phyloP scores from a whole-genome alignment of 2,329 filamentous ascomycete species.

The Cladobotryum mycophilum region DNA sequence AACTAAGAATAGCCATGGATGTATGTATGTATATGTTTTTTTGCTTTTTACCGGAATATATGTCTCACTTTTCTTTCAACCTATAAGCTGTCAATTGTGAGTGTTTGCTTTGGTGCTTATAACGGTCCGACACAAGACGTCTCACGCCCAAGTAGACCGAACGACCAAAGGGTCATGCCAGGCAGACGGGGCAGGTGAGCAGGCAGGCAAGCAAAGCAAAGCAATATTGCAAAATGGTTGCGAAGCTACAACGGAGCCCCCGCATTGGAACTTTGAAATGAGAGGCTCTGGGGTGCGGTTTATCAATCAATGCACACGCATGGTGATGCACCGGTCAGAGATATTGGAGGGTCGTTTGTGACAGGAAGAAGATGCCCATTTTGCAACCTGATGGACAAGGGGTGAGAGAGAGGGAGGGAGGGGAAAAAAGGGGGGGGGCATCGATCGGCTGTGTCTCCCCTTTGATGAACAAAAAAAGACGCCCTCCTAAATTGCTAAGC shows the following conservation, averaged over 20 bases:
- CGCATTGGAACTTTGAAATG: background rate
- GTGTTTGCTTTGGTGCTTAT: background rate
- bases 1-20: background rate
- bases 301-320: background rate
- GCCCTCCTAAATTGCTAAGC: background rate
- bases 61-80: background rate
- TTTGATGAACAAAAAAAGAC: background rate
- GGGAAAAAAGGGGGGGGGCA: background rate
- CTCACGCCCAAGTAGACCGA: background rate
- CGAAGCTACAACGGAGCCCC: background rate
- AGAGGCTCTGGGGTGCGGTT: background rate
- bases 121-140: background rate
- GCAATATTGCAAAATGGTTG: background rate
- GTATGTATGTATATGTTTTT: background rate
- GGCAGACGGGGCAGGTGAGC: background rate
- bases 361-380: too few relatives aligned
- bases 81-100: background rate
- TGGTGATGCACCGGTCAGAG: conserved; percentile 1
- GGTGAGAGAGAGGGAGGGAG: background rate
- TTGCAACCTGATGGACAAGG: too few relatives aligned
- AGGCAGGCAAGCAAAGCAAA: background rate
- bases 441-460: background rate
- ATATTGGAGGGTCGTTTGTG: background rate
- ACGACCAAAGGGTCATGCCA: background rate
- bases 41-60: background rate